A percentile compares a stretch with the other conserved stretches of the same genome.
phyloP scores from a whole-genome alignment of 73 alveolate genomes.

The Blepharisma stoltei region DNA sequence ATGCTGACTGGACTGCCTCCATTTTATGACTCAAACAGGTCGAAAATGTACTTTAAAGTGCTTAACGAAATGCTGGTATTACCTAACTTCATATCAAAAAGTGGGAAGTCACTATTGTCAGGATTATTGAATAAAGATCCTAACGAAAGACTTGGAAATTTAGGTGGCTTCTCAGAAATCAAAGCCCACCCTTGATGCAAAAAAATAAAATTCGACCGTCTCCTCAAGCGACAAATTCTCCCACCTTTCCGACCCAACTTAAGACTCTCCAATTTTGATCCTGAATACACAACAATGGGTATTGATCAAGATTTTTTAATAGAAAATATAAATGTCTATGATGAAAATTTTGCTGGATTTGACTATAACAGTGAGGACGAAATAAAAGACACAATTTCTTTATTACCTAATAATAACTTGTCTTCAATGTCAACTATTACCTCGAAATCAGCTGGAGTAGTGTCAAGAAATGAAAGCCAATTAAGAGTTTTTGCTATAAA shows the following conservation, averaged over 20 bases:
- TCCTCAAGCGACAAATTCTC: constrained; percentile 54
- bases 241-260: constrained; percentile 79
- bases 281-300: constrained; percentile 60
- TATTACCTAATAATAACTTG: not conserved
- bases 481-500: no score
- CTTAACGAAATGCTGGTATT: constrained; percentile 37
- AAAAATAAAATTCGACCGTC: constrained; percentile 70
- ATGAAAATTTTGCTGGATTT: not conserved
- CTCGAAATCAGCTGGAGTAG: not conserved
- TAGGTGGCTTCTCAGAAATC: constrained; percentile 60
- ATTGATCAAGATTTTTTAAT: constrained; percentile 7
- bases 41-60: constrained; percentile 60
- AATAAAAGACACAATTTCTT: no score
- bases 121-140: constrained; percentile 75
- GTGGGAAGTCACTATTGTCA: constrained; percentile 47
- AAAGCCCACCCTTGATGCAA: constrained; percentile 80
- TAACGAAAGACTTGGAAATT: constrained; percentile 54
- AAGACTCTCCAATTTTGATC: constrained; percentile 55
- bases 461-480: no score
- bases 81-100: constrained; percentile 39
- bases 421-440: not conserved
- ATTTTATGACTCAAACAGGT: constrained; percentile 54
- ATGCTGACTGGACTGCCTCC: constrained; percentile 86
- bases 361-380: not conserved
- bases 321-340: constrained; percentile 2